Evolutionary conservation across 768 basidiomycete species (phyloP), one percentile per base, ranked within the genome.

Genomic region (Pisolithus tinctorius): DNA sequence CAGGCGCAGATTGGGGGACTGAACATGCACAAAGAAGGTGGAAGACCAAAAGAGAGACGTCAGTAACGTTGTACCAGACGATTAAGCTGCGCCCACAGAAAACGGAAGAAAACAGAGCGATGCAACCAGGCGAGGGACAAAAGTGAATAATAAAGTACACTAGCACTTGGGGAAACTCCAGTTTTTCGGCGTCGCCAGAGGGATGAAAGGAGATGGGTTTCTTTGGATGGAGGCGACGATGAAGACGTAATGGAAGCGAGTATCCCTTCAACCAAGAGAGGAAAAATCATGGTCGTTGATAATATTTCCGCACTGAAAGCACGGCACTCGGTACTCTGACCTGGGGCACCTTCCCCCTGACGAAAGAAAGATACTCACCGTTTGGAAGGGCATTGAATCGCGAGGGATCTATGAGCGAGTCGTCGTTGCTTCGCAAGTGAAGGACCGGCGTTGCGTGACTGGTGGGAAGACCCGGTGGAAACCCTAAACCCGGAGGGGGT

Each of bases 281-380:
- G 52, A 55, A 58, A 58, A 60, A 64, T 87, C 75, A 87, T 74
- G 77, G 78, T 66, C 78, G 83, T 78, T 82, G 75, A 71, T 80
- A 80, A 73, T 80, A 73, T 79, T 83, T 84, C 83, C 84, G 85
- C 82, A 86, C 86, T 88, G 84, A 86, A 87, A 85, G 86, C 75
- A 86, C 82, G 84, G 84, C 70, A 73, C 85, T 88, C 78, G 88
- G 86, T 87, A 89, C 83, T 78, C 79, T 81, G 83, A 76, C 84
- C 84, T 72, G 69, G 73, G 74, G 72, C 71, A 80, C 84, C 86
- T 83, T 85, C 86, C 84, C 84, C 83, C 80, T 66, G 70, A 69
- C 69, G 65, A 71, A 70, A 65, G 67, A 74, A 72, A 72, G 65
- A 58, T 60, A 83, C 87, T 88, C 83, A 88, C 88, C 81, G 72